Evolutionary conservation across 2,329 filamentous ascomycete species (phyloP).

Genomic region (Aspergillus ruber): DNA sequence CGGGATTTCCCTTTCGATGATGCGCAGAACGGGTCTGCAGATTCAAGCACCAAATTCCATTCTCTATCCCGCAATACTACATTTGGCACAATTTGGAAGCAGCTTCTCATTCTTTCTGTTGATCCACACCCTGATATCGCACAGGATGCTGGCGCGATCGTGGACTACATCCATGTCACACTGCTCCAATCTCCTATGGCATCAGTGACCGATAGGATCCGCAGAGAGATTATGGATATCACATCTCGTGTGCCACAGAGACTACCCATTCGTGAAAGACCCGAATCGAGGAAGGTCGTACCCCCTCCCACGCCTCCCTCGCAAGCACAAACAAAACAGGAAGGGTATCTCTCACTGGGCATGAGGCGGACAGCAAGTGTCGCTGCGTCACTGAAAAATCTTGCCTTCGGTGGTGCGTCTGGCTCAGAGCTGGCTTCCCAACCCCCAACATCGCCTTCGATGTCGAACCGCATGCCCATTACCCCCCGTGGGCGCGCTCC

Average conservation of each 20-base stretch:
- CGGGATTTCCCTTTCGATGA: conserved; percentile 14
- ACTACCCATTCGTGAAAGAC: conserved; percentile 31
- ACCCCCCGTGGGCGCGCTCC: conserved; percentile 47
- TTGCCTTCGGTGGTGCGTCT: conserved; percentile 47
- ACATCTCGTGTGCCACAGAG: conserved; percentile 29
- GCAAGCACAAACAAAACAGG: conserved; percentile 46
- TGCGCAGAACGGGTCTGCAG: conserved; percentile 14
- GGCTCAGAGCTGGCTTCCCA: conserved; percentile 20
- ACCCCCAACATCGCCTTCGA: conserved; percentile 20
- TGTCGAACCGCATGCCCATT: conserved; percentile 30
- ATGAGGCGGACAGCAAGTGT: conserved; percentile 60
- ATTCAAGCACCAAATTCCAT: conserved; percentile 22
- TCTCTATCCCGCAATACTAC: conserved; percentile 73
- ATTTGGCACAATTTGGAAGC: conserved; percentile 90
- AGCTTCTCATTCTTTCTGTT: conserved; percentile 80
- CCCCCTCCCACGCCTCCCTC: conserved; percentile 45
- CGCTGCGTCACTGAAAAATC: conserved; percentile 57
- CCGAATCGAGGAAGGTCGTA: conserved; percentile 28
- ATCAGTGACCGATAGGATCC: conserved; percentile 60
- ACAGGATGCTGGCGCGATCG: conserved; percentile 72
- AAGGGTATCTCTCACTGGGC: conserved; percentile 56
- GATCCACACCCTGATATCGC: conserved; percentile 94
- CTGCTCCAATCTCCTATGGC: conserved; percentile 73
- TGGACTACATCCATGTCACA: conserved; percentile 76
- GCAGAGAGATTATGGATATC: conserved; percentile 55